Evolutionary conservation across 2,329 filamentous ascomycete species (phyloP), one percentile per base, ranked within the genome.

Genomic region (Trichoderma endophyticum): DNA sequence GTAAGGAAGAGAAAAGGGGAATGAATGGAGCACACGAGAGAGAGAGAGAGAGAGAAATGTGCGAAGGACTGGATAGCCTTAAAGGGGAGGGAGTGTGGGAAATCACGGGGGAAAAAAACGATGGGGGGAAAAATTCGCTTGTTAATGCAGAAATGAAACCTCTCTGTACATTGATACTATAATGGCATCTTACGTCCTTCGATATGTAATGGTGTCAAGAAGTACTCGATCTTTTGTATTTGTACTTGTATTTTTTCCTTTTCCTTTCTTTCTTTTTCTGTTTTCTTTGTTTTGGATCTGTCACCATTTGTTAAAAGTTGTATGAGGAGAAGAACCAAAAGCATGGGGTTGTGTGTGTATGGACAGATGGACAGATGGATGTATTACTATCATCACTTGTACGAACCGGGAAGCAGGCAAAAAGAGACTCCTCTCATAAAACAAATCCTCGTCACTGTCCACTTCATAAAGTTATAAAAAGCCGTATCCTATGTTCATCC

Each of bases 81-180:
- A 54, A 54, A 51, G n/a, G 21, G 48, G 48, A 24, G 39, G 18
- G 39, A n/a, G 43, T 5, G 7, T 8, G 28, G 34, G 18, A 60
- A 43, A 60, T 5, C 4, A 43, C 11, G 7, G 36, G 34, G 67
- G 32, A 0, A 15, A 4, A 4, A 28, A 34, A 54, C 24, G 11
- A 21, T n/a, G 12, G 48, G 43, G 30, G 15, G 57, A 43, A 63
- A 28, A 56, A 63, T 57, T 30, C n/a, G 30, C 24, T 54, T 72
- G 64, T 28, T 54, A 63, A 63, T 48, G 54, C 61, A 70, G 71
- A 60, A 71, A 71, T 71, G 71, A 70, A 72, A 62, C 48, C 60
- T 59, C 30, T 72, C 60, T 72, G 71, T 72, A 72, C 39, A 71
- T 70, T 70, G 70, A 51, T 60, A 72, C 59, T 60, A 48, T 70